Evolutionary conservation across 1,284 basidiomycete genomes (phyloP).

Genomic region (Jaminaea rosea): DNA sequence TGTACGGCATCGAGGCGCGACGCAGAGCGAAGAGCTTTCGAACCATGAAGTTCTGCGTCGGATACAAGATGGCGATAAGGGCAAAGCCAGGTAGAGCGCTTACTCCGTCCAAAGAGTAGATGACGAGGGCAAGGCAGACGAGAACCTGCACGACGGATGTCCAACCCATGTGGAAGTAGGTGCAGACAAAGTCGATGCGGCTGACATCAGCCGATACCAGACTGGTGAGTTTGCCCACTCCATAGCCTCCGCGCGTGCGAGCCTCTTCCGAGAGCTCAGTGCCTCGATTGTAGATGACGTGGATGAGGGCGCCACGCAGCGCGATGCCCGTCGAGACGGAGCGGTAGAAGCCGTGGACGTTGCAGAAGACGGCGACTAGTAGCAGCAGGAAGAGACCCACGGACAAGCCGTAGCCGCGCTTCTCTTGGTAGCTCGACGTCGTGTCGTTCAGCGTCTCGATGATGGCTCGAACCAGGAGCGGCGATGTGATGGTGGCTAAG

Average conservation of each 20-base stretch:
- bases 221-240: slow-evolving; percentile 61
- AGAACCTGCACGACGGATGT: slow-evolving; percentile 16
- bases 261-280: slow-evolving; percentile 14
- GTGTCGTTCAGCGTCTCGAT: slow-evolving; percentile 60
- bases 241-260: slow-evolving; percentile 26
- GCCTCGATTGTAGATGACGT: slow-evolving; percentile 16
- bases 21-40: slow-evolving; percentile 20
- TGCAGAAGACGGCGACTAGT: slow-evolving; percentile 15
- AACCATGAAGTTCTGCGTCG: slow-evolving; percentile 18
- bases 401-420: slow-evolving; percentile 62
- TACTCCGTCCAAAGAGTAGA: slow-evolving; percentile 35
- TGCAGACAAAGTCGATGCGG: slow-evolving; percentile 20
- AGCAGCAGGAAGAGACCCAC: slow-evolving; percentile 50
- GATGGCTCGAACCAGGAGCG: slow-evolving; percentile 51
- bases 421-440: slow-evolving; percentile 54
- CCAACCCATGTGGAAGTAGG: slow-evolving; percentile 25
- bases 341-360: slow-evolving; percentile 20
- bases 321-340: slow-evolving; percentile 15
- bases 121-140: slow-evolving; percentile 17
- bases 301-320: slow-evolving; percentile 16
- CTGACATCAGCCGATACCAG: slow-evolving; percentile 55
- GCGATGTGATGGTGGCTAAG: slow-evolving; percentile 17
- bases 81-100: slow-evolving; percentile 22
- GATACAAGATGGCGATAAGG: slow-evolving; percentile 51
- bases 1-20: slow-evolving; percentile 14